Evolutionary conservation across 2,329 filamentous ascomycete genomes (phyloP), one percentile per base, ranked within the genome.

Genomic region (Talaromyces islandicus): DNA sequence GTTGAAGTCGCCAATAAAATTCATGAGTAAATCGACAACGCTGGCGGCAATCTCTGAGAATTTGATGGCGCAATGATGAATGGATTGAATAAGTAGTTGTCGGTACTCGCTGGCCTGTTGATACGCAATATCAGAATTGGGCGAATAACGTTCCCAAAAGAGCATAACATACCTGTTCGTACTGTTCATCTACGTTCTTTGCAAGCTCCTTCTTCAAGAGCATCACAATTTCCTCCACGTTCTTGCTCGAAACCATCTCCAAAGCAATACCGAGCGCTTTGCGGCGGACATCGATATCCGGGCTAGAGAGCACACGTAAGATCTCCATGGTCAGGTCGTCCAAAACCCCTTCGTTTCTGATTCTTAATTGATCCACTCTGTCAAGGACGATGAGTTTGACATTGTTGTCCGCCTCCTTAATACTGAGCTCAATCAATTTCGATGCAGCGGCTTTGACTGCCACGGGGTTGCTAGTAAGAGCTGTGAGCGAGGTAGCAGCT

Each of bases 181-280:
- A 97, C 75, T 97, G 92, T 75, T 97, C 92, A 70, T 99, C 92
- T 50, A 97, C 91, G 0, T 94, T 99, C 83, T 97, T 99, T 64
- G 91, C 88, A 29, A 99, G 85, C 73, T 99, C 94, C 76, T 99
- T 99, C 81, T 99, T 99, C 62, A 99, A 82, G 0, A 99, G 83
- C 70, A 97, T 85, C 24, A 99, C 90, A 14, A 99, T 94, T 71
- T 99, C 94, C 73, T 97, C 94, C 7, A 99, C 92, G 66, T 99
- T 99, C 80, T 96, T 96, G 84, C 92, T 97, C 0, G 93, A 94
- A 5, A 99, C 91, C 94, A 99, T 97, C 66, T 97, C 92, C 74
- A 99, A 81, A 12, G 92, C 92, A 69, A 99, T 90, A 60, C 85
- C 83, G 29, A 99, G 84, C 17, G 93, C 92, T 77, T 97, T 97